Percentiles rank a stretch among this genome's conserved stretches.
These are phyloP conservation scores for Penicillium sp. DNA, from an alignment of 2,329 filamentous ascomycete genomes.

Conservation along the genomic window DNA sequence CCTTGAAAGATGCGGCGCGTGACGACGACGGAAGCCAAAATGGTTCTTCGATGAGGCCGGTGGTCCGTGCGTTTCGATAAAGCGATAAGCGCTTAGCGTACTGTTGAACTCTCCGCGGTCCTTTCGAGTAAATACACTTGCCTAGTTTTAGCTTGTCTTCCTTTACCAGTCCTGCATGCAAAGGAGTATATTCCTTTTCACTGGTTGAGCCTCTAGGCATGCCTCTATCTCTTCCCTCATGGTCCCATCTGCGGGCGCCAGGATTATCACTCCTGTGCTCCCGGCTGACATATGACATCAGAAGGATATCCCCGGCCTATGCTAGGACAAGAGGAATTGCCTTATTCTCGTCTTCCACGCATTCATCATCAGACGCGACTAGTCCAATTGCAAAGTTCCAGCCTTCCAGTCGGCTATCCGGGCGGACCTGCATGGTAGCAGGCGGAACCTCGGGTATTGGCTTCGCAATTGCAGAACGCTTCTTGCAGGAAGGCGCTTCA, in stretches of 20 bases:
- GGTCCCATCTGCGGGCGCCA: background rate
- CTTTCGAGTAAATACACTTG: background rate
- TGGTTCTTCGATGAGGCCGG: background rate
- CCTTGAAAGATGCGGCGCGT: background rate
- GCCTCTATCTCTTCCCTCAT: background rate
- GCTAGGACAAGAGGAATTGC: background rate
- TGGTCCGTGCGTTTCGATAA: conserved; percentile 1
- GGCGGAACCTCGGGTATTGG: conserved; percentile 73
- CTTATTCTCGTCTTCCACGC: conserved; percentile 13
- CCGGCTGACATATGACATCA: background rate
- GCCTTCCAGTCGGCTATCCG: conserved; percentile 30
- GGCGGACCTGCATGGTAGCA: conserved; percentile 58
- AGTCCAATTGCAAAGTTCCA: conserved; percentile 5
- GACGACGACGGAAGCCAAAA: background rate
- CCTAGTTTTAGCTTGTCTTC: background rate
- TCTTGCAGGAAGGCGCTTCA: conserved; percentile 62
- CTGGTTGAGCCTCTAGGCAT: background rate
- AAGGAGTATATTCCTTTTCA: background rate
- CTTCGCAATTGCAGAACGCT: conserved; percentile 64
- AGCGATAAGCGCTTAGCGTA: background rate
- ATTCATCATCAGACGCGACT: background rate
- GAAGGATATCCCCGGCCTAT: background rate
- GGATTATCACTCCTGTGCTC: background rate
- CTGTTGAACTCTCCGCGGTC: background rate
- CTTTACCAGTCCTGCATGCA: background rate